Conservation (phyloP, 257 asterid genomes). For the Plantago major region DNA sequence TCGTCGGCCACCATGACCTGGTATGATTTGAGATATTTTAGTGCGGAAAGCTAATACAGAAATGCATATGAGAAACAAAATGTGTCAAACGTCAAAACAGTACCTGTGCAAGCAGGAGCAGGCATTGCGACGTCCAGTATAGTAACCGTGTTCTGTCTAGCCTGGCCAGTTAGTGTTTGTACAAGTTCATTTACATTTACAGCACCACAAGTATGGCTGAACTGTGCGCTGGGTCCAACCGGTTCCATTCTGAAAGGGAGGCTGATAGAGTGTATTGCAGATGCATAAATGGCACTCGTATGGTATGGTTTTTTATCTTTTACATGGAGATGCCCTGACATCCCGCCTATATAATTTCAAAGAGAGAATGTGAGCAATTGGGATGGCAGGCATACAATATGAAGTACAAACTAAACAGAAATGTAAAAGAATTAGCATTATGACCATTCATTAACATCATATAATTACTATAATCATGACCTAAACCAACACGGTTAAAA, state of each 20-base stretch:
- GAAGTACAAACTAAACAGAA: no score
- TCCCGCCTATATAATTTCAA: slow-evolving; percentile 65
- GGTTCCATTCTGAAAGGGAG: slow-evolving; percentile 86
- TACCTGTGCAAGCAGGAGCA: slow-evolving; percentile 68
- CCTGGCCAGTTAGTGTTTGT: slow-evolving; percentile 72
- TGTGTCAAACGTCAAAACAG: not conserved
- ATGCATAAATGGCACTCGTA: slow-evolving; percentile 89
- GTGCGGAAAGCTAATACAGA: no score
- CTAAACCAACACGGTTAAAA: no score
- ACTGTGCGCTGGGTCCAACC: slow-evolving; percentile 58
- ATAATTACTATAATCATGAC: no score
- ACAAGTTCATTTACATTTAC: slow-evolving; percentile 49
- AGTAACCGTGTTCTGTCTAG: slow-evolving; percentile 66
- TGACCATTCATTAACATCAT: no score
- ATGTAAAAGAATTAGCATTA: no score
- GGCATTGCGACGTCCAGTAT: slow-evolving; percentile 75
- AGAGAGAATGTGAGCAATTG: no score
- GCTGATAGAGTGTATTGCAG: slow-evolving; percentile 80
- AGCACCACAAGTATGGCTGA: slow-evolving; percentile 55
- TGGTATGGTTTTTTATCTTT: slow-evolving; percentile 69
- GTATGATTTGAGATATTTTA: slow-evolving; percentile 18
- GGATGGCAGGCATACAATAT: no score
- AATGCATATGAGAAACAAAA: slow-evolving; percentile 4
- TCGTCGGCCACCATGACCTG: slow-evolving; percentile 39
- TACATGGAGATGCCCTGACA: slow-evolving; percentile 54